Evolutionary conservation across 192 early-diverging fungal species (phyloP).

Genomic region (Phycomyces nitens): DNA sequence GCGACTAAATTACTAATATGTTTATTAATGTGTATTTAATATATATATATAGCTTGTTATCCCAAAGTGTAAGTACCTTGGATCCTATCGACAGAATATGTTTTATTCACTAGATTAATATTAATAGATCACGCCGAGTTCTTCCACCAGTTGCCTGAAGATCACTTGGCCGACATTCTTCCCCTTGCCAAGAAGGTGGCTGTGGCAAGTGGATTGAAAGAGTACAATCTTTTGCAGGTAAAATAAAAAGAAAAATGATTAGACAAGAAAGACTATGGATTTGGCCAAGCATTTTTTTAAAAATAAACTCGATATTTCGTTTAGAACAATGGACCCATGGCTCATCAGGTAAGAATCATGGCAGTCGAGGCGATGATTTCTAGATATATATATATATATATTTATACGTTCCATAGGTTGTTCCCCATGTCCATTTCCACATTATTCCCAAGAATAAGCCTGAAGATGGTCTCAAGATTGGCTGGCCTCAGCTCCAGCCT

Average conservation of each 20-base stretch:
- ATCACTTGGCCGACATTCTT: constrained; percentile 75
- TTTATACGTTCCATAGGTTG: constrained; percentile 57
- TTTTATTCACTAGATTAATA: constrained; percentile 1
- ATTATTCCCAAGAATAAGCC: constrained; percentile 73
- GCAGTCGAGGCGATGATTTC: too few species aligned
- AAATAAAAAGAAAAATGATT: constrained; percentile 3
- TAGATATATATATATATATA: too few species aligned
- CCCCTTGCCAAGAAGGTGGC: constrained; percentile 90
- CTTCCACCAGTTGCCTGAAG: constrained; percentile 87
- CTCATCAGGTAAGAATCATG: constrained; percentile 62
- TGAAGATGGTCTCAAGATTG: constrained; percentile 67
- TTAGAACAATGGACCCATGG: constrained; percentile 53
- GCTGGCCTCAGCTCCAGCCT: constrained; percentile 50
- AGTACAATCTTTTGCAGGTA: constrained; percentile 91
- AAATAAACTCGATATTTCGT: not conserved
- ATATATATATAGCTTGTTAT: constrained; percentile 54
- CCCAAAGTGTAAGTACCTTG: constrained; percentile 64
- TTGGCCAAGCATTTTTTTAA: not conserved
- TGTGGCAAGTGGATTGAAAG: constrained; percentile 57
- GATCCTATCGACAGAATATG: constrained; percentile 20
- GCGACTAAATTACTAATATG: not conserved
- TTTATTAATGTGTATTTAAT: not conserved
- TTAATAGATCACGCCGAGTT: constrained; percentile 79
- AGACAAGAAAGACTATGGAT: too few species aligned
- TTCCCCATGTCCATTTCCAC: constrained; percentile 95